phyloP scores from a whole-genome alignment of 2,329 filamentous ascomycete species.

The Arthrobotrys entomopaga region DNA sequence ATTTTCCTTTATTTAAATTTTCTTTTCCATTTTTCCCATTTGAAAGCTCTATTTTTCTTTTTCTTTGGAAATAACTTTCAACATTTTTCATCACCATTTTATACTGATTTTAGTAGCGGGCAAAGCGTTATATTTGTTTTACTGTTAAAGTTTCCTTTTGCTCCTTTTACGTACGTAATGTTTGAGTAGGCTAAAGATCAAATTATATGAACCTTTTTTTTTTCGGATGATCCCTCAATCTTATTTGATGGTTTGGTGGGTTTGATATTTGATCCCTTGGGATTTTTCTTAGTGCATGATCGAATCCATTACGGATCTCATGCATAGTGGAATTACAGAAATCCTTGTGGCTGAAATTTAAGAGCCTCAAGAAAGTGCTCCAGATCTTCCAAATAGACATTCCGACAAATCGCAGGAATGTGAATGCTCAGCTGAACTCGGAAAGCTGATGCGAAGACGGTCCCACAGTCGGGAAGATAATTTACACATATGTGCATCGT shows the following conservation, averaged over 20 bases:
- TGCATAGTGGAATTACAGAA: no score
- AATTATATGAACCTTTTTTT: conserved; percentile 28
- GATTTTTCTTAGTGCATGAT: not conserved
- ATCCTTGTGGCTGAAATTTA: no score
- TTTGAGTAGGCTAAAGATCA: conserved; percentile 30
- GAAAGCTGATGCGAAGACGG: no score
- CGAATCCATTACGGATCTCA: no score
- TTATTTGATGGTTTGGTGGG: not conserved
- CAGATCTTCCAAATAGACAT: no score
- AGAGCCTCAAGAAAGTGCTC: no score
- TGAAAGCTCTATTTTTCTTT: not conserved
- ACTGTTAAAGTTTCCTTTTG: not conserved
- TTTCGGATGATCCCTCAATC: conserved; percentile 2
- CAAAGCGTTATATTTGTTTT: conserved; percentile 18
- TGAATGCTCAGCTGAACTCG: no score
- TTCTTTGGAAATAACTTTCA: not conserved
- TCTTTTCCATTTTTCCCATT: not conserved
- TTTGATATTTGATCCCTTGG: not conserved
- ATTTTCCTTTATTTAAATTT: no score
- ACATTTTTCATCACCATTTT: conserved; percentile 5
- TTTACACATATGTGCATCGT: no score
- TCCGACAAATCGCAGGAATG: no score
- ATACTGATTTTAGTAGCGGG: conserved; percentile 30
- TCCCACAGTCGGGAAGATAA: no score
- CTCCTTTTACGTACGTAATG: conserved; percentile 29